These are phyloP conservation scores for Fonsecaea multimorphosa DNA, from an alignment of 2,329 filamentous ascomycete species.

Conservation along the genomic window DNA sequence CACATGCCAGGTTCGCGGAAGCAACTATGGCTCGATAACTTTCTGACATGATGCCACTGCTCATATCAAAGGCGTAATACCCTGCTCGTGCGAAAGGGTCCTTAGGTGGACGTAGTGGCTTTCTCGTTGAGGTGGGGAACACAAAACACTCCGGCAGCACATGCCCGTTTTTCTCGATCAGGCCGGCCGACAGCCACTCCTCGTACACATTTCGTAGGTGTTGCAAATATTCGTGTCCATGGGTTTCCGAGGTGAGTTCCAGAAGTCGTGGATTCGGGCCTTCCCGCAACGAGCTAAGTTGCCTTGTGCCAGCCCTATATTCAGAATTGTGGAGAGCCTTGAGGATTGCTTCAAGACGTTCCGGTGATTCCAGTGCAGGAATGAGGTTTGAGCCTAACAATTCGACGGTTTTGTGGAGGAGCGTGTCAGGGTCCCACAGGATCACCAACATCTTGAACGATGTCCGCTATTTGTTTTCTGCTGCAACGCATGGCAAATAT, in stretches of 20 bases:
- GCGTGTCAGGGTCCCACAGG: conserved; percentile 38
- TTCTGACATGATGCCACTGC: conserved; percentile 37
- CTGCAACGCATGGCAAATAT: conserved; percentile 20
- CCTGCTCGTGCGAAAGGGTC: conserved; percentile 38
- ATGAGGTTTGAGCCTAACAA: conserved; percentile 37
- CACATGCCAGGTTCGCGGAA: conserved; percentile 38
- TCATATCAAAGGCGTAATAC: conserved; percentile 41
- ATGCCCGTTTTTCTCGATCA: conserved; percentile 33
- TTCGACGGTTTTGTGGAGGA: conserved; percentile 39
- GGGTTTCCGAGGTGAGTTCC: conserved; percentile 29
- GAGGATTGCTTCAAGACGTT: conserved; percentile 37
- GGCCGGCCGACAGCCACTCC: conserved; percentile 33
- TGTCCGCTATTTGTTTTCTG: conserved; percentile 8
- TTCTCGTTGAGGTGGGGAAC: conserved; percentile 29
- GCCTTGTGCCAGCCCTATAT: conserved; percentile 27
- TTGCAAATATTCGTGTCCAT: conserved; percentile 34
- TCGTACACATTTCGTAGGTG: conserved; percentile 36
- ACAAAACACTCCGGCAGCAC: conserved; percentile 40
- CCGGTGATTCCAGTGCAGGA: conserved; percentile 37
- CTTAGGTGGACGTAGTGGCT: conserved; percentile 33
- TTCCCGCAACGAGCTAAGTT: conserved; percentile 19
- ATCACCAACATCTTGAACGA: conserved; percentile 37
- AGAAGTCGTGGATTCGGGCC: conserved; percentile 20
- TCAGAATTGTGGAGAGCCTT: conserved; percentile 29
- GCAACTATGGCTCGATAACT: conserved; percentile 36